Evolutionary conservation across 495 filamentous ascomycete genomes (phyloP), one percentile per base, ranked within the genome.

Genomic region (Xylaria flabelliformis): DNA sequence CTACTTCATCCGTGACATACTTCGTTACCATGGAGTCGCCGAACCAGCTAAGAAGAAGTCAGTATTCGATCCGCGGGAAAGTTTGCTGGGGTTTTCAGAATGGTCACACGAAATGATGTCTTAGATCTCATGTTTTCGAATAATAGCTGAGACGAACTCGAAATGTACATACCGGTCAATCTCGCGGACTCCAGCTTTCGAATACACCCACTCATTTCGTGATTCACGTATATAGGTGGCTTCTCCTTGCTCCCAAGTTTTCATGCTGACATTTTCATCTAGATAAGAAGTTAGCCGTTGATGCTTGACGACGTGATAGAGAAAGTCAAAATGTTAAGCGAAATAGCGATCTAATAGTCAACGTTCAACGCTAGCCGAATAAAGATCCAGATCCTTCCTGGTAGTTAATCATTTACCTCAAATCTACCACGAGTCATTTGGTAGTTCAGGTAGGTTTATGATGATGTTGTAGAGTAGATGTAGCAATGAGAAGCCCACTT

Each of bases 21-120:
- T 74, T 77, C 10, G 78, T 79, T 8, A 82, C 80, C 4, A 76
- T 77, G 12, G 81, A 80, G 67, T 82, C 78, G 10, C 62, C 67
- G 29, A 83, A 63, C 81, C 80, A 82, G 13, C 78, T 69, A 50
- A 55, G 24, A 26, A 32, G n/a, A 24, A 67, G 26, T 67, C 32
- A 67, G 12, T 48, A 7, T 17, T 41, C 36, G 7, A 24, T 34
- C 0, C 24, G n/a, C 48, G 15, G 10, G 1, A 21, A 63, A 55
- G 7, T 29, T 55, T 24, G 5, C 2, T 24, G 6, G 19, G 19
- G 10, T 0, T 17, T 39, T 21, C 6, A 24, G 13, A 13, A 63
- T 9, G 26, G 13, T 42, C 26, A 39, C 21, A 44, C 39, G 2
- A 2, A 24, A 63, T 3, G 2, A 42, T 62, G 19, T 13, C 1